Percentiles rank a stretch among this genome's conserved stretches.
These are phyloP conservation scores for Brassica incana DNA, from an alignment of 345 rosid genomes.

Conservation along the genomic window DNA sequence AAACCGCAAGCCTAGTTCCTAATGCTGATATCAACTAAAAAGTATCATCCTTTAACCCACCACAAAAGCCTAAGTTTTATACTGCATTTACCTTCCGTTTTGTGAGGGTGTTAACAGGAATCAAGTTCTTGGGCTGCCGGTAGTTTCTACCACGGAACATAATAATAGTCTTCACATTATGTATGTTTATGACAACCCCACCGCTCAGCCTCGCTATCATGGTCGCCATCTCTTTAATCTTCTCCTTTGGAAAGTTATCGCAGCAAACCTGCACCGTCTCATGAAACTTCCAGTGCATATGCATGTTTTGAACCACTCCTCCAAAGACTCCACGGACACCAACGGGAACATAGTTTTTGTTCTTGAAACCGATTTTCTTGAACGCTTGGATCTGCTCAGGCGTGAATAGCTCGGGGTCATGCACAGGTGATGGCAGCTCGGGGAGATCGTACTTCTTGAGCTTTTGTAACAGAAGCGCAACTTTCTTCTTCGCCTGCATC, in stretches of 20 bases:
- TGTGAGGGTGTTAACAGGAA: conserved; percentile 91
- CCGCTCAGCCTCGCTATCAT: conserved; percentile 93
- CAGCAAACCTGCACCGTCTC: conserved; percentile 98
- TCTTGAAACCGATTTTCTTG: conserved; percentile 86
- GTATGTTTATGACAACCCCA: conserved; percentile 79
- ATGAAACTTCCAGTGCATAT: conserved; percentile 98
- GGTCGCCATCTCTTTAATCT: conserved; percentile 92
- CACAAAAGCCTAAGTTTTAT: background rate
- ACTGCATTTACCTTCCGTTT: conserved; percentile 73
- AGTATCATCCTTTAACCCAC: conserved; percentile 6
- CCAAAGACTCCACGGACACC: conserved; percentile 99
- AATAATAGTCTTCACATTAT: conserved; percentile 87
- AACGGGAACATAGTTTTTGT: conserved; percentile 90
- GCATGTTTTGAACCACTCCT: conserved; percentile 98
- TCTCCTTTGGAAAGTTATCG: conserved; percentile 89
- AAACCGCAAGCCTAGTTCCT: too few relatives aligned
- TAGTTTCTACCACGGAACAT: conserved; percentile 98
- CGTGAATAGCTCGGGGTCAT: conserved; percentile 91
- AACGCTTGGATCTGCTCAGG: conserved; percentile 81
- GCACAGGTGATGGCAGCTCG: conserved; percentile 76
- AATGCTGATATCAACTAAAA: background rate
- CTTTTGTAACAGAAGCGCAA: conserved; percentile 81
- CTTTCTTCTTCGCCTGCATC: conserved; percentile 92
- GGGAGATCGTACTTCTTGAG: conserved; percentile 94
- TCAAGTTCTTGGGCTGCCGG: conserved; percentile 87